These are phyloP conservation scores for Arthrobotrys iridis DNA, from an alignment of 2,329 filamentous ascomycete species.

Conservation along the genomic window DNA sequence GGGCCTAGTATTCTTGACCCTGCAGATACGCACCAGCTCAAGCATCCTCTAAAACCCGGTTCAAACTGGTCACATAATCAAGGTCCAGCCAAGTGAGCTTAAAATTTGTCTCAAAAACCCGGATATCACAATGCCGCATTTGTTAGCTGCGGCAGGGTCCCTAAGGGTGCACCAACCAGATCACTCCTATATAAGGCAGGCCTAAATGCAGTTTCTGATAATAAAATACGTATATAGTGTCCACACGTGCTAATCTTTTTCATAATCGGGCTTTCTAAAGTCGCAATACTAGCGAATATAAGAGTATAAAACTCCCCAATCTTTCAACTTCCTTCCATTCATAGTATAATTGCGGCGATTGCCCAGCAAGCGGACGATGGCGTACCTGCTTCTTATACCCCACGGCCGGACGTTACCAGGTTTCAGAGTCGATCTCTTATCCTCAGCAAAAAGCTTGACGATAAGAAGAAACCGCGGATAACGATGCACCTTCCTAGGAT, in stretches of 20 bases:
- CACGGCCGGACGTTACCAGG: slow-evolving; percentile 3
- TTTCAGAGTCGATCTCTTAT: neutral
- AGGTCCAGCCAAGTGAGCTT: slow-evolving; percentile 7
- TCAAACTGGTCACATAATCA: neutral
- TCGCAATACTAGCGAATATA: neutral
- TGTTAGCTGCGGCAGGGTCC: slow-evolving; percentile 3
- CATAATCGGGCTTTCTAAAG: neutral
- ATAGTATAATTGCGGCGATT: slow-evolving; percentile 10
- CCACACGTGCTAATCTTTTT: neutral
- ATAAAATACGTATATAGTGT: neutral
- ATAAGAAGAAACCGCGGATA: neutral
- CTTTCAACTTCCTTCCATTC: slow-evolving; percentile 22
- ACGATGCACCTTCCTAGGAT: neutral
- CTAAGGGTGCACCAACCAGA: neutral
- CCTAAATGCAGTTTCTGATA: neutral
- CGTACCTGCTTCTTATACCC: slow-evolving; percentile 27
- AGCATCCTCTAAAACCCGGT: neutral
- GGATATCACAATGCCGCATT: slow-evolving; percentile 4
- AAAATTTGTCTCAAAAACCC: slow-evolving; percentile 4
- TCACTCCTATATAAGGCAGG: slow-evolving; percentile 13
- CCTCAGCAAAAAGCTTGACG: slow-evolving; percentile 8
- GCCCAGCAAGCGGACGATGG: neutral
- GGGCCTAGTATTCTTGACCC: slow-evolving; percentile 8
- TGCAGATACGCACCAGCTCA: neutral
- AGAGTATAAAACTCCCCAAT: slow-evolving; percentile 1